Evolutionary conservation across 2,329 filamentous ascomycete species (phyloP).

Genomic region (Alternaria sp.): DNA sequence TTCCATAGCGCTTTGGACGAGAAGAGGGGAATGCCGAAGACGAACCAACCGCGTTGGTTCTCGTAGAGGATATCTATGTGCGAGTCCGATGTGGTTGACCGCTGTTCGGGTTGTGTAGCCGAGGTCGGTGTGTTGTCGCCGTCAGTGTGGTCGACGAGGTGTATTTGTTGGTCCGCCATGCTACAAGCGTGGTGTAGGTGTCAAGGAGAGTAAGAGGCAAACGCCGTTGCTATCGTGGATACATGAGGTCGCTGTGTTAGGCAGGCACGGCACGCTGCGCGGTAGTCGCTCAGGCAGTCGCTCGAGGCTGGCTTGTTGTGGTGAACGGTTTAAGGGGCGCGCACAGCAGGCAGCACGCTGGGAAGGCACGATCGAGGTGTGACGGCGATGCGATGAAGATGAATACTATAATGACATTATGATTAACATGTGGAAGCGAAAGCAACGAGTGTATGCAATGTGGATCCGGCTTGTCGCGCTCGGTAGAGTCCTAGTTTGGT

Average conservation of each 20-base stretch:
- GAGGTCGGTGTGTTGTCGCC: constrained; percentile 42
- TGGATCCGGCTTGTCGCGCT: constrained; percentile 1
- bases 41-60: constrained; percentile 88
- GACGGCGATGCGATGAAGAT: not conserved
- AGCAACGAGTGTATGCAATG: constrained; percentile 1
- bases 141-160: constrained; percentile 64
- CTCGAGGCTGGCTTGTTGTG: constrained; percentile 9
- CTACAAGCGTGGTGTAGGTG: constrained; percentile 1
- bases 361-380: constrained; percentile 3
- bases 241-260: constrained; percentile 33
- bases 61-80: constrained; percentile 87
- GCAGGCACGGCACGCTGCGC: constrained; percentile 24
- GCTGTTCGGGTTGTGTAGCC: constrained; percentile 19
- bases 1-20: constrained; percentile 75
- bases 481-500: constrained; percentile 17
- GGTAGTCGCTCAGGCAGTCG: not conserved
- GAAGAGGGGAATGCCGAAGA: constrained; percentile 90
- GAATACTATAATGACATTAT: not conserved
- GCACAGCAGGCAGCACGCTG: constrained; percentile 1
- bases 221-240: constrained; percentile 36
- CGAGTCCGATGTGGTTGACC: constrained; percentile 28
- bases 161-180: constrained; percentile 68
- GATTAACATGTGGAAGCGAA: constrained; percentile 7
- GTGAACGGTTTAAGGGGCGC: constrained; percentile 26
- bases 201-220: constrained; percentile 16